phyloP scores from a whole-genome alignment of 306 rosid species.

The Fragaria vesca region DNA sequence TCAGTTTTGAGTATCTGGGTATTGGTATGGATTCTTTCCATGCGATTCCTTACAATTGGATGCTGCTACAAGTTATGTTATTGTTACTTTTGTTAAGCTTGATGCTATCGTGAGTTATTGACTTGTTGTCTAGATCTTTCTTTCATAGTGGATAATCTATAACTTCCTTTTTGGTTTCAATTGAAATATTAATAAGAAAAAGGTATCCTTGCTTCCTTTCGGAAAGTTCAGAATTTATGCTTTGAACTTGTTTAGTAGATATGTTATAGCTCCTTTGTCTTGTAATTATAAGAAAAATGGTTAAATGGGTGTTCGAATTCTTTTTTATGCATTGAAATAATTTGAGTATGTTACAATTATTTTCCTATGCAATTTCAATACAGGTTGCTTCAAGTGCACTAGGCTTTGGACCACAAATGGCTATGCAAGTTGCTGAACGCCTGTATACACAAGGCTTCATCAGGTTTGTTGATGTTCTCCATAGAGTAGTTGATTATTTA shows the following conservation, averaged over 20 bases:
- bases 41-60: background rate
- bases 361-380: conserved; percentile 8
- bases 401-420: conserved; percentile 93
- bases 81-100: background rate
- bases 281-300: background rate
- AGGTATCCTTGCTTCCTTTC: background rate
- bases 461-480: conserved; percentile 52
- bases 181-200: background rate
- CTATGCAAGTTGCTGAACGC: conserved; percentile 96
- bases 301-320: conserved; percentile 17
- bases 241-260: background rate
- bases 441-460: conserved; percentile 92
- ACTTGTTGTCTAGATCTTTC: background rate
- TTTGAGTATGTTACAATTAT: conserved; percentile 4
- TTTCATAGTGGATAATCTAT: background rate
- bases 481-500: conserved; percentile 19
- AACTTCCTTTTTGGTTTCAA: background rate
- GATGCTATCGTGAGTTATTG: background rate
- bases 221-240: background rate
- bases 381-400: conserved; percentile 97
- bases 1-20: background rate
- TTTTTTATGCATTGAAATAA: conserved; percentile 14
- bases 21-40: background rate
- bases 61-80: background rate
- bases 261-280: background rate